Percentiles rank a stretch among this genome's conserved stretches.
Evolutionary conservation across 768 basidiomycete genomes (phyloP).

Genomic region (Hortiboletus flavorubellus): DNA sequence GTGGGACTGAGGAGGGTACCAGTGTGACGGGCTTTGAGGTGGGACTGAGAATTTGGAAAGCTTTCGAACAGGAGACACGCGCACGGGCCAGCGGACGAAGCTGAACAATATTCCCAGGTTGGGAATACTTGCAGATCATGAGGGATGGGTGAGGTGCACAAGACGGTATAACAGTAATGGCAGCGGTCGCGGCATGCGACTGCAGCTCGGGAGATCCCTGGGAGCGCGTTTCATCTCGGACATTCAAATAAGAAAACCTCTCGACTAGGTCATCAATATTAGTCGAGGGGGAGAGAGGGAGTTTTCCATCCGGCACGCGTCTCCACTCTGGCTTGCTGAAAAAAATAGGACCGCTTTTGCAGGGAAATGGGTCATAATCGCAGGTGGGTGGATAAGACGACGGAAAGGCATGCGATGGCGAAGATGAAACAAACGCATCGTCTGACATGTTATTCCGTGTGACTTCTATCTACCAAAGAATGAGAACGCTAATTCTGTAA

Average conservation of each 20-base stretch:
- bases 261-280: slow-evolving; percentile 7
- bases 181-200: slow-evolving; percentile 13
- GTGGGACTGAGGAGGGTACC: neutral
- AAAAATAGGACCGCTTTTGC: neutral
- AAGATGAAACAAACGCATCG: neutral
- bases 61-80: neutral
- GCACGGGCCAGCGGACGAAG: neutral
- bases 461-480: neutral
- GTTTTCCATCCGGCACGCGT: neutral
- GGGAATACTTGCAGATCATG: neutral
- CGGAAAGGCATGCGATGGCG: slow-evolving; percentile 18
- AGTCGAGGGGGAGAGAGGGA: neutral
- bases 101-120: neutral
- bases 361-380: slow-evolving; percentile 17
- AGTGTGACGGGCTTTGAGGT: slow-evolving; percentile 7
- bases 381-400: slow-evolving; percentile 14
- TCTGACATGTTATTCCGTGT: neutral
- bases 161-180: slow-evolving; percentile 15
- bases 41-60: slow-evolving; percentile 1
- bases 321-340: slow-evolving; percentile 9
- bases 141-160: slow-evolving; percentile 18
- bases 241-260: slow-evolving; percentile 15
- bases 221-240: slow-evolving; percentile 7
- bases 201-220: neutral
- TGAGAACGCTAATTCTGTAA: neutral